Evolutionary conservation across 192 early-diverging fungal genomes (phyloP), one percentile per base, ranked within the genome.

Genomic region (Backusella australiensis): DNA sequence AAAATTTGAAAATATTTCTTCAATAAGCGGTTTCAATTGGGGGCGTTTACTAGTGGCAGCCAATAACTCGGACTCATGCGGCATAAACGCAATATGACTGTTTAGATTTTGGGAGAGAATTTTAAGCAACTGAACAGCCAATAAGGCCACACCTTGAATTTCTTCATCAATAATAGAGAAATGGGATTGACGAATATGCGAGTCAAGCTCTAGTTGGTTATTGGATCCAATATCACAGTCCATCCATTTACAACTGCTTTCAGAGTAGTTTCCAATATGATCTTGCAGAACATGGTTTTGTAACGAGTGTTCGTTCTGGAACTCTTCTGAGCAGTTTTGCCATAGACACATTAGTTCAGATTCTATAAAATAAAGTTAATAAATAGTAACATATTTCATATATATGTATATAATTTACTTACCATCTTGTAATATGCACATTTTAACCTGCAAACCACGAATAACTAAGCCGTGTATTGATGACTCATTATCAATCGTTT

Each of bases 281-380:
- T 86, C 82, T 46, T 85, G 77, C 12, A 88, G 63, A 41, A 88
- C 81, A 75, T 90, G 89, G 36, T 82, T 66, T 23, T 86, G 85
- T 19, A 90, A 66, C 23, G 82, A 78, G 19, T 77, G 75, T 53
- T 85, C 84, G 15, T 76, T 79, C 17, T 74, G 6, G 36, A 88
- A 80, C 19, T 77, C 78, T 36, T 80, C 26, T 23, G 78, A 71
- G 75, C 89, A 90, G 52, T 81, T 81, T 17, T 78, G 78, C 89
- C 89, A 90, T 52, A 83, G 77, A 74, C 89, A 90, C 11, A 80
- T 69, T 52, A 80, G 49, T 34, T 80, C 79, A 3, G 69, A 70
- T 9, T 70, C 79, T 77, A 73, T 63, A 59, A 26, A 59, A 59
- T 23, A 59, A 23, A 59, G 21, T 59, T 7, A 26, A 26, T 21